These are phyloP conservation scores for Trichoderma atroviride DNA, from an alignment of 2,329 filamentous ascomycete species.

Conservation along the genomic window DNA sequence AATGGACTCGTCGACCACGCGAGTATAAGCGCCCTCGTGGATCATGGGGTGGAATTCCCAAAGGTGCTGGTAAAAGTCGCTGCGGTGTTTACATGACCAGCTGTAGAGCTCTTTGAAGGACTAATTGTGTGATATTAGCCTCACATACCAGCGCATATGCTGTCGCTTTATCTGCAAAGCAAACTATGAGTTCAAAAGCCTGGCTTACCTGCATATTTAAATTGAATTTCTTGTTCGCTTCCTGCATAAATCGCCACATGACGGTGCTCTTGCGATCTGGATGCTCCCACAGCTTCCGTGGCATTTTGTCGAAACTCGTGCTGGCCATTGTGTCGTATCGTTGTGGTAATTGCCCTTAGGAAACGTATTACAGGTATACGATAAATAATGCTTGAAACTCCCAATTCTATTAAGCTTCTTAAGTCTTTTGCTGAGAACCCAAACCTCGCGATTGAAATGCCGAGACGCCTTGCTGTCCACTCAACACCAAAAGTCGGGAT, in stretches of 20 bases:
- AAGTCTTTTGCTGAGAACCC: background rate
- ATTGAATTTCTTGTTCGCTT: conserved; percentile 60
- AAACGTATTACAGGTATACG: background rate
- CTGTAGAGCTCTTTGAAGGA: conserved; percentile 67
- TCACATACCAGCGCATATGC: too few species aligned
- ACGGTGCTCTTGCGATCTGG: conserved; percentile 61
- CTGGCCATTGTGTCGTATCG: background rate
- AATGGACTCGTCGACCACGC: conserved; percentile 68
- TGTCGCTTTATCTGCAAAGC: background rate
- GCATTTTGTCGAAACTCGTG: conserved; percentile 44
- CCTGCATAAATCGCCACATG: conserved; percentile 70
- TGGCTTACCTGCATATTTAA: conserved; percentile 59
- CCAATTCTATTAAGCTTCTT: background rate
- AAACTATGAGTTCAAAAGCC: background rate
- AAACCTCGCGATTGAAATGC: background rate
- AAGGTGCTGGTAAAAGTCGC: conserved; percentile 66
- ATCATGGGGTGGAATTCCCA: conserved; percentile 65
- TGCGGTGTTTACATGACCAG: conserved; percentile 65
- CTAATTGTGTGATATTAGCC: background rate
- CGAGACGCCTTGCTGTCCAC: background rate
- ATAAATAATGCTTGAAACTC: background rate
- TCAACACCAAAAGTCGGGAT: background rate
- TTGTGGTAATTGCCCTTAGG: background rate
- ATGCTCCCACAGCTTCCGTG: conserved; percentile 70
- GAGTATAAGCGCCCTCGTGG: conserved; percentile 60